Percentiles rank a stretch among this genome's conserved stretches.
These are phyloP conservation scores for Aspergillus taichungensis DNA, from an alignment of 495 filamentous ascomycete species.

Conservation along the genomic window DNA sequence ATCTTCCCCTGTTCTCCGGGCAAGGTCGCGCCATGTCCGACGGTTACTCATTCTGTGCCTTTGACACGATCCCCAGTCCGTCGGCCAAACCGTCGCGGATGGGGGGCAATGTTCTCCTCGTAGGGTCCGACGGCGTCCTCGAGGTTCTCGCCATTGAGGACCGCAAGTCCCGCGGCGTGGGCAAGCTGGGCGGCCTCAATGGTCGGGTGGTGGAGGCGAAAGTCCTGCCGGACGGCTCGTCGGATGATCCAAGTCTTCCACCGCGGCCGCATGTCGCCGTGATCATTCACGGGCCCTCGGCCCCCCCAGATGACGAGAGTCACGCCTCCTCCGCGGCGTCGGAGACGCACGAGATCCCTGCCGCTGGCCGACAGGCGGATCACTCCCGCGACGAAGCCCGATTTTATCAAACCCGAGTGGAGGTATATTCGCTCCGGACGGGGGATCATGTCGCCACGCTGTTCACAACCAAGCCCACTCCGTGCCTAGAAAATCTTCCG, in stretches of 20 bases:
- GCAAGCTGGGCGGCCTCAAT: constrained; percentile 62
- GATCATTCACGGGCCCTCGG: constrained; percentile 63
- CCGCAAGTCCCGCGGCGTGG: constrained; percentile 53
- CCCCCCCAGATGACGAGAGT: constrained; percentile 31
- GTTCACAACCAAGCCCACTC: constrained; percentile 46
- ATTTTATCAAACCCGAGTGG: constrained; percentile 74
- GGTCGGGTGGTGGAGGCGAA: constrained; percentile 78
- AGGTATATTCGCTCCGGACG: constrained; percentile 71
- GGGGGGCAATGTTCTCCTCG: constrained; percentile 59
- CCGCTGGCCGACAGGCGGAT: constrained; percentile 13
- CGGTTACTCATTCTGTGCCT: constrained; percentile 69
- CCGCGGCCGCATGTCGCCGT: constrained; percentile 61
- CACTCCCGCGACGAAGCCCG: constrained; percentile 26
- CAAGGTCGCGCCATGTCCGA: constrained; percentile 31
- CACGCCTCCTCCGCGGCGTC: constrained; percentile 28
- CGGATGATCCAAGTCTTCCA: constrained; percentile 29
- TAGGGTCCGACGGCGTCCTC: constrained; percentile 66
- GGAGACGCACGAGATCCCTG: constrained; percentile 28
- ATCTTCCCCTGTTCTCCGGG: constrained; percentile 26
- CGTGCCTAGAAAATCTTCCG: constrained; percentile 33
- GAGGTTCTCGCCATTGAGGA: constrained; percentile 64
- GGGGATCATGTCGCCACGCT: constrained; percentile 59
- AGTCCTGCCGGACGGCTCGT: constrained; percentile 53
- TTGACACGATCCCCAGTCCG: constrained; percentile 54
- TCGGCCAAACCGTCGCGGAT: constrained; percentile 38